Evolutionary conservation across 768 basidiomycete species (phyloP).

Genomic region (Boletus coccyginus): DNA sequence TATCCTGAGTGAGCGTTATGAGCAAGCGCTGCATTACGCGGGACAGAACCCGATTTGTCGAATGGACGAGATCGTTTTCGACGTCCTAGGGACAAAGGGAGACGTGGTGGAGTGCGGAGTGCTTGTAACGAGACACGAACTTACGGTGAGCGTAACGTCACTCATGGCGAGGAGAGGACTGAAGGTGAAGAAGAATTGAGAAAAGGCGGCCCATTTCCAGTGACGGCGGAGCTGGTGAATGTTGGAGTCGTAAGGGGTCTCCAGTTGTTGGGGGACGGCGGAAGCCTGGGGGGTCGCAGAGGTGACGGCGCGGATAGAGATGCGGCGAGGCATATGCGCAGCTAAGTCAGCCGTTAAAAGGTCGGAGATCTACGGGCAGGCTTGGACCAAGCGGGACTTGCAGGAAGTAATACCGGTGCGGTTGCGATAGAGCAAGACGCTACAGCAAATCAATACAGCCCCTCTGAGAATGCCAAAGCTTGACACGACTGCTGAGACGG

Average conservation of each 20-base stretch:
- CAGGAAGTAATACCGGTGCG: constrained; percentile 15
- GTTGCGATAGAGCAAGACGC: constrained; percentile 20
- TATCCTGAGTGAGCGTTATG: constrained; percentile 73
- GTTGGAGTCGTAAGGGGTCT: constrained; percentile 35
- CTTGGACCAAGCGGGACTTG: constrained; percentile 21
- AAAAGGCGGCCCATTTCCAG: constrained; percentile 93
- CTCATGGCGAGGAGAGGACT: constrained; percentile 65
- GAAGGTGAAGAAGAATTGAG: constrained; percentile 89
- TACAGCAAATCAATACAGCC: constrained; percentile 20
- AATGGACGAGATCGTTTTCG: constrained; percentile 69
- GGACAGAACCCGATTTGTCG: constrained; percentile 58
- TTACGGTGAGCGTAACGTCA: constrained; percentile 66
- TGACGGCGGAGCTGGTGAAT: constrained; percentile 62
- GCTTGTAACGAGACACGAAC: constrained; percentile 18
- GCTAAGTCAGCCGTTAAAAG: constrained; percentile 34
- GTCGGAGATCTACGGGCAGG: constrained; percentile 36
- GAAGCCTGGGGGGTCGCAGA: constrained; percentile 30
- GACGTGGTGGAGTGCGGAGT: constrained; percentile 1
- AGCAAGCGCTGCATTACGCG: constrained; percentile 75
- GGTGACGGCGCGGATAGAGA: constrained; percentile 39
- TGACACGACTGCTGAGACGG: constrained; percentile 11
- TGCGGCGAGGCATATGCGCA: constrained; percentile 58
- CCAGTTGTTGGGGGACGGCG: constrained; percentile 25
- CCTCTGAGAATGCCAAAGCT: constrained; percentile 4
- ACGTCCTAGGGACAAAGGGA: constrained; percentile 52